A percentile compares a stretch with the other conserved stretches of the same genome.
These are phyloP conservation scores for Chaetomium sp. DNA, from an alignment of 2,329 filamentous ascomycete species.

Conservation along the genomic window DNA sequence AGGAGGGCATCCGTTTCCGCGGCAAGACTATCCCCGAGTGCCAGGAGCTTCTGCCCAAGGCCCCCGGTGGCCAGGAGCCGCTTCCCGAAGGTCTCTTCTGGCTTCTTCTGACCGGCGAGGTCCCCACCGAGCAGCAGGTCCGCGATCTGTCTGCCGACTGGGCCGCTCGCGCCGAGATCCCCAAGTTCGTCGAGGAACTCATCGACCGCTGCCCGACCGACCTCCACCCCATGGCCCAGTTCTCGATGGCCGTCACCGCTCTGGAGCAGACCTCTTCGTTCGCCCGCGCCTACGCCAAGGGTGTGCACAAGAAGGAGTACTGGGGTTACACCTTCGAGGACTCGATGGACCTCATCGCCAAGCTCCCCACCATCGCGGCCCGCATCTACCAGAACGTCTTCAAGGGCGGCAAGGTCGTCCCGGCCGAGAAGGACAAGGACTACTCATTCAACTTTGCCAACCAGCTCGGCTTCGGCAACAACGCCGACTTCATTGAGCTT, in stretches of 20 bases:
- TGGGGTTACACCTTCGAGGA: constrained; percentile 99
- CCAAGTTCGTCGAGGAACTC: constrained; percentile 98
- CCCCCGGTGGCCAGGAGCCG: constrained; percentile 91
- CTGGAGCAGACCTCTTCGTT: constrained; percentile 98
- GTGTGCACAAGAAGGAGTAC: constrained; percentile 99
- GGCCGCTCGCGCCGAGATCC: constrained; percentile 93
- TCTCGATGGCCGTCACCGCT: constrained; percentile 94
- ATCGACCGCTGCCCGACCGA: constrained; percentile 99
- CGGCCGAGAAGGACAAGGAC: constrained; percentile 98
- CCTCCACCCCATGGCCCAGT: constrained; percentile 99
- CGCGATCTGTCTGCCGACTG: constrained; percentile 97
- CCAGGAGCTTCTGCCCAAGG: constrained; percentile 95
- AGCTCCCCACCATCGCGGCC: constrained; percentile 94
- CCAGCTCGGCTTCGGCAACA: constrained; percentile 93
- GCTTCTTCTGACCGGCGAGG: constrained; percentile 96
- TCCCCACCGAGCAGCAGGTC: constrained; percentile 96
- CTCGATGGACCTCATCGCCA: constrained; percentile 99
- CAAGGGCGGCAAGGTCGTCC: constrained; percentile 98
- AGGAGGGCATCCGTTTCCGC: constrained; percentile 99
- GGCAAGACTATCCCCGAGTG: constrained; percentile 99
- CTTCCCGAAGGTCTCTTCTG: constrained; percentile 99
- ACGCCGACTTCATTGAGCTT: constrained; percentile 95
- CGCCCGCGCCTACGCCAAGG: constrained; percentile 97
- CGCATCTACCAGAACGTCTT: constrained; percentile 99
- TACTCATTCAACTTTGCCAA: constrained; percentile 99